Conservation (phyloP, 164 flowering plant genomes). For the Taxillus chinensis region DNA sequence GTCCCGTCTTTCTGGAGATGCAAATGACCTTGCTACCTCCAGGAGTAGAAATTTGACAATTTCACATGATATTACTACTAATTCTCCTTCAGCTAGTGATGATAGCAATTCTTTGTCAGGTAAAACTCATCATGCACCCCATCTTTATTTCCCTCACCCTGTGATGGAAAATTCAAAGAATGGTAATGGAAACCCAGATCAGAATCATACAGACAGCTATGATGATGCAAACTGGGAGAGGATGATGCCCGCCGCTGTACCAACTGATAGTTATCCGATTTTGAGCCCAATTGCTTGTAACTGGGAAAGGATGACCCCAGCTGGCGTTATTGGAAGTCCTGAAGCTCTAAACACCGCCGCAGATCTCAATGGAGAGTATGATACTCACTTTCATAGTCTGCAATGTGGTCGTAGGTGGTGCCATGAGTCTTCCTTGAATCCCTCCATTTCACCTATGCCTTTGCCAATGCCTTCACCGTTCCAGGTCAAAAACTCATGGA, state of each 20-base stretch:
- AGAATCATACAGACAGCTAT: constrained; percentile 6
- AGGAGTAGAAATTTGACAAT: constrained; percentile 18
- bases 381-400: constrained; percentile 22
- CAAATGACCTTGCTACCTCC: constrained; percentile 27
- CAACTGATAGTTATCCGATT: constrained; percentile 2
- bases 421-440: constrained; percentile 15
- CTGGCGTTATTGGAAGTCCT: constrained; percentile 6
- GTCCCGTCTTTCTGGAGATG: constrained; percentile 26
- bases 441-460: constrained; percentile 15
- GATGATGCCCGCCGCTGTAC: constrained; percentile 1
- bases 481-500: constrained; percentile 28
- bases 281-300: constrained; percentile 4
- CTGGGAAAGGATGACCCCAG: constrained; percentile 11
- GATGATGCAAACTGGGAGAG: constrained; percentile 1
- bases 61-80: constrained; percentile 11
- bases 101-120: constrained; percentile 1
- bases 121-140: constrained; percentile 24
- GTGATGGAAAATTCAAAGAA: constrained; percentile 12
- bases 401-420: constrained; percentile 28
- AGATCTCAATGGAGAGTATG: constrained; percentile 45
- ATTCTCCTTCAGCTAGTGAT: constrained; percentile 6
- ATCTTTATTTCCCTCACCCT: constrained; percentile 17
- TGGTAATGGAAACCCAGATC: constrained; percentile 9
- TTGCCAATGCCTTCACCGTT: constrained; percentile 17
- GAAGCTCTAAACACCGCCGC: constrained; percentile 16